phyloP scores from a whole-genome alignment of 495 filamentous ascomycete genomes.

The Viridothelium virens region DNA sequence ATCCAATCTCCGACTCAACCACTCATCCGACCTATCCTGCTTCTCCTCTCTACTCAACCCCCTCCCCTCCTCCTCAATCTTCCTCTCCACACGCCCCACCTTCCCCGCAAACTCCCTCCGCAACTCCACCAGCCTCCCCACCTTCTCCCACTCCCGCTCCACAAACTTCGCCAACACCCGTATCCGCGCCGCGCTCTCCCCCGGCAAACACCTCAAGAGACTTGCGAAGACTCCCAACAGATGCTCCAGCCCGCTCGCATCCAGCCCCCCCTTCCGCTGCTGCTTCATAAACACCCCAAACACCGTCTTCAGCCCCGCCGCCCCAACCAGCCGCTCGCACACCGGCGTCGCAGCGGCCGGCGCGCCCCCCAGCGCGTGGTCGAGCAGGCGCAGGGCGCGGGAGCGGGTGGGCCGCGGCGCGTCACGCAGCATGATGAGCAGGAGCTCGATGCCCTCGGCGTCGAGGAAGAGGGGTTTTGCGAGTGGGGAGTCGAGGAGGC shows the following conservation, averaged over 20 bases:
- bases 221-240: conserved; percentile 83
- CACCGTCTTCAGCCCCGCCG: conserved; percentile 72
- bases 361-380: conserved; percentile 67
- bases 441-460: conserved; percentile 86
- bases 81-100: conserved; percentile 56
- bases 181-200: conserved; percentile 70
- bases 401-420: conserved; percentile 56
- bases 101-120: conserved; percentile 62
- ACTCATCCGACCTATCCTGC: conserved; percentile 64
- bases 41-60: conserved; percentile 46
- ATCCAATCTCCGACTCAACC: conserved; percentile 76
- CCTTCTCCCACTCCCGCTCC: conserved; percentile 46
- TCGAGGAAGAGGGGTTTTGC: conserved; percentile 81
- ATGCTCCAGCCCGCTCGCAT: conserved; percentile 67
- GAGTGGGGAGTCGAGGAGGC: conserved; percentile 62
- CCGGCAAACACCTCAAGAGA: conserved; percentile 70
- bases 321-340: conserved; percentile 70
- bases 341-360: conserved; percentile 45
- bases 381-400: conserved; percentile 68
- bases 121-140: conserved; percentile 64
- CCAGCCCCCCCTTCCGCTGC: conserved; percentile 43
- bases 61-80: conserved; percentile 50
- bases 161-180: conserved; percentile 83
- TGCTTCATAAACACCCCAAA: conserved; percentile 91
- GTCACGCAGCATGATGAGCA: conserved; percentile 78